A percentile compares a stretch with the other conserved stretches of the same genome.
phyloP scores from a whole-genome alignment of 148 eudicot genomes.

The Dianthus caryophyllus region DNA sequence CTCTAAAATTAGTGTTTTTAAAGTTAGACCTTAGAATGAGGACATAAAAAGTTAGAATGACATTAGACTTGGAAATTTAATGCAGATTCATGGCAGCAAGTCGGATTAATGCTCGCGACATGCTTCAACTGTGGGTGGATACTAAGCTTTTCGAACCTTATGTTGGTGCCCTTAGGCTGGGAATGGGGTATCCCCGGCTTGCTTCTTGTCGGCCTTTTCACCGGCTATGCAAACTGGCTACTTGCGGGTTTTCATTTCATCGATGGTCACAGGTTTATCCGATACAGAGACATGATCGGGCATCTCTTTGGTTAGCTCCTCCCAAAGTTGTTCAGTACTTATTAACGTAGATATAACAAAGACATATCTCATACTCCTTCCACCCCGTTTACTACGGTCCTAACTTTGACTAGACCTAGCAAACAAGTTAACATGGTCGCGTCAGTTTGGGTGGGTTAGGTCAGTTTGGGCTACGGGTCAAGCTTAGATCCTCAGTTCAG shows the following conservation, averaged over 20 bases:
- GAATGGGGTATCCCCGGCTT: conserved; percentile 47
- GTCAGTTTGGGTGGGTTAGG: too few species aligned
- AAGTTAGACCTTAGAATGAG: too few species aligned
- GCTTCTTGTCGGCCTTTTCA: conserved; percentile 35
- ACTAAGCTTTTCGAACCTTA: conserved; percentile 53
- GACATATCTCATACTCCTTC: background rate
- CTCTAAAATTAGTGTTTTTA: too few species aligned
- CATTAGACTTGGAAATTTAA: background rate
- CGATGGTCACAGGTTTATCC: conserved; percentile 51
- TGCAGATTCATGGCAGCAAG: conserved; percentile 63
- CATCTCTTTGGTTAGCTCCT: conserved; percentile 41
- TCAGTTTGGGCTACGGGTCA: too few species aligned
- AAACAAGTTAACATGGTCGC: too few species aligned
- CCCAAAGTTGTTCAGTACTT: background rate
- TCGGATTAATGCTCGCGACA: conserved; percentile 47
- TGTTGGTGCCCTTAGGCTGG: conserved; percentile 56
- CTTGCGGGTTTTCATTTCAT: conserved; percentile 51
- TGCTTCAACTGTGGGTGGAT: conserved; percentile 55
- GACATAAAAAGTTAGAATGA: too few species aligned
- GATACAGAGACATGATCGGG: conserved; percentile 61
- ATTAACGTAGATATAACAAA: background rate
- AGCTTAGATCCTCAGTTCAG: too few species aligned
- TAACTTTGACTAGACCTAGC: too few species aligned
- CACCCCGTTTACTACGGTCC: too few species aligned
- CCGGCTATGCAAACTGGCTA: conserved; percentile 51